A percentile compares a stretch with the other conserved stretches of the same genome.
Evolutionary conservation across 768 basidiomycete genomes (phyloP).

Genomic region (Leucosporidium creatinivorum): DNA sequence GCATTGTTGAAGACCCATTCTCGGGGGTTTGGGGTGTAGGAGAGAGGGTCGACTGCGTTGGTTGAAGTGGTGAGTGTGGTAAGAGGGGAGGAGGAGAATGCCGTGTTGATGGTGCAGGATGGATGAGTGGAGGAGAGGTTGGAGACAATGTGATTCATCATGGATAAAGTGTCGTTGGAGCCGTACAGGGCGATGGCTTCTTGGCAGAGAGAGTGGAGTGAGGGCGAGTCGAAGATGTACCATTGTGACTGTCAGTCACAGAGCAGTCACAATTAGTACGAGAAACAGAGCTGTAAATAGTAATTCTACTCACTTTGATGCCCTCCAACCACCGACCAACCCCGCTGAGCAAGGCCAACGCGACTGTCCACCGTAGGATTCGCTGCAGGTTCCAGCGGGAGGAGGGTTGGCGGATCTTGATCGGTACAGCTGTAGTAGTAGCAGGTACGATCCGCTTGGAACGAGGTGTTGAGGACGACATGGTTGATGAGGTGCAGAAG

Average conservation of each 20-base stretch:
- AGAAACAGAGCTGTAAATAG: too few relatives aligned
- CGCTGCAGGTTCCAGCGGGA: too few relatives aligned
- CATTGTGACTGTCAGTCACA: constrained; percentile 46
- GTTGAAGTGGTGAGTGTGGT: neutral
- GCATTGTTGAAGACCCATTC: constrained; percentile 98
- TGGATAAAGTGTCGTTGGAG: constrained; percentile 56
- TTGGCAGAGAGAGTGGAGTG: constrained; percentile 64
- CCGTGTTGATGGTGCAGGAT: constrained; percentile 42
- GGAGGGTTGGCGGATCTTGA: too few relatives aligned
- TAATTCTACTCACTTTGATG: too few relatives aligned
- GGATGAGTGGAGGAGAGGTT: constrained; percentile 73
- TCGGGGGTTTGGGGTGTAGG: constrained; percentile 41
- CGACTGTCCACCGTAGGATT: too few relatives aligned
- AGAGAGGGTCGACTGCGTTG: neutral
- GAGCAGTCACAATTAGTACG: neutral
- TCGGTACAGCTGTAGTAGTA: too few relatives aligned
- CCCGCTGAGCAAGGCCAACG: too few relatives aligned
- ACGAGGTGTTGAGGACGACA: too few relatives aligned
- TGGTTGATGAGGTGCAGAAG: too few relatives aligned
- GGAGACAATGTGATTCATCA: constrained; percentile 72
- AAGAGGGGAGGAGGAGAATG: constrained; percentile 50
- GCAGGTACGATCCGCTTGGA: too few relatives aligned
- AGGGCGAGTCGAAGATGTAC: constrained; percentile 73
- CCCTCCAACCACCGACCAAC: too few relatives aligned
- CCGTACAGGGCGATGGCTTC: constrained; percentile 60